Evolutionary conservation across 2,329 filamentous ascomycete genomes (phyloP), one percentile per base, ranked within the genome.

Genomic region (Calonectria ilicicola): DNA sequence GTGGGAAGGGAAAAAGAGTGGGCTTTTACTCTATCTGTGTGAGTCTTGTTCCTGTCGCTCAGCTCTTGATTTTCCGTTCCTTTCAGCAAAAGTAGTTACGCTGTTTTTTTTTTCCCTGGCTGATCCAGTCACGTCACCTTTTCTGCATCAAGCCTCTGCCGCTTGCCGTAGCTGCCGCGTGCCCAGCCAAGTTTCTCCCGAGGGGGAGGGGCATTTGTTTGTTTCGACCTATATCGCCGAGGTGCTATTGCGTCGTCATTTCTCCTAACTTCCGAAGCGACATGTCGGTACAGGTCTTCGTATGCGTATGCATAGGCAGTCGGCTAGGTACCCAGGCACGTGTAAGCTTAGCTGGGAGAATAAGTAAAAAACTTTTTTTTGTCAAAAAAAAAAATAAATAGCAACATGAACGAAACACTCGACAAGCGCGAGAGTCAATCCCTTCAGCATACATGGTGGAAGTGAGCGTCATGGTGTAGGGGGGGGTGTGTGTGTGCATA

Each of bases 231-330:
- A 70, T 66, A 66, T 66, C 51, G 46, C 68, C 64, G 63, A 53
- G 35, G 29, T 51, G 46, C 63, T 65, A 65, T 69, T 65, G 46
- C 40, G 47, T 40, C 32, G 38, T 69, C 60, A 65, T 69, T 67
- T 72, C 58, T 72, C 58, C 58, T 68, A 64, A 67, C 56, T 63
- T 46, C 64, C 64, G 64, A 65, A 47, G 53, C 62, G 53, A 60
- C 53, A 38, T 66, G 63, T 66, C 67, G 51, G 63, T 62, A 70
- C 49, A 51, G 26, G 53, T 27, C 21, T 21, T 38, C 53, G 53
- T 60, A 35, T 60, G 53, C 53, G 53, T 60, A 60, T 60, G 53
- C 53, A 60, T 46, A 44, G 40, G 40, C 23, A 32, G 40, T 40
- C 44, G 38, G 40, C 58, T 23, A 15, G 58, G 58, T 63, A 63